Evolutionary conservation across 192 early-diverging fungal genomes (phyloP), one percentile per base, ranked within the genome.

Genomic region (Gonapodya sp.): DNA sequence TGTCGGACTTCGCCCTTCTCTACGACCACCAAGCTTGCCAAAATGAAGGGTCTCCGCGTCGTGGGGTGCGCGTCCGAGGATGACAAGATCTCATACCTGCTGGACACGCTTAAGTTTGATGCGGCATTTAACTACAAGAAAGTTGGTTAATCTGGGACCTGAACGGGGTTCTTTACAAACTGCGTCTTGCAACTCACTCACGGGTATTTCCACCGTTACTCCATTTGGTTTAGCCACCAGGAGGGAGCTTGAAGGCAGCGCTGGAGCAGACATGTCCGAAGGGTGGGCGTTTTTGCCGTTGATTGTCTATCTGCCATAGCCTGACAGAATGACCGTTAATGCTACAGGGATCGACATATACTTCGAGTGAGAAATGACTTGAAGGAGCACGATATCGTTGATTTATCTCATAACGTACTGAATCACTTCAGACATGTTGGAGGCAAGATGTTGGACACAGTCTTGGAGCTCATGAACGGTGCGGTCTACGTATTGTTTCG

Each of bases 81-180:
- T 82, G 94, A 95, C 0, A 98, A 98, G 83, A 92, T 93, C 31
- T 87, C 83, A 24, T 91, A 88, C 81, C 87, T 96, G 30, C 87
- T 88, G 79, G 84, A 88, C 1, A 87, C 88, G 36, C 82, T 92
- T 73, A 92, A 92, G 1, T 93, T 93, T 46, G 95, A 97, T 84
- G 93, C 86, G 0, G 96, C 88, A 16, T 94, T 97, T 88, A 97
- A 97, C 88, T 97, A 97, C 92, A 97, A 96, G 85, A 95, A 90
- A 0, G 87, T 85, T 8, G 24, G 46, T 64, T 64, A 24, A 64
- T n/a, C n/a, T n/a, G n/a, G n/a, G n/a, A n/a, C n/a, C n/a, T n/a
- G n/a, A n/a, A n/a, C 46, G 46, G 8, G 24, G 24, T 64, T 64
- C 24, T 64, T 8, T 16, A 16, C 46, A 64, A 24, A 64, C n/a